These are phyloP conservation scores for Eutypa lata DNA, from an alignment of 2,329 filamentous ascomycete species.

Conservation along the genomic window DNA sequence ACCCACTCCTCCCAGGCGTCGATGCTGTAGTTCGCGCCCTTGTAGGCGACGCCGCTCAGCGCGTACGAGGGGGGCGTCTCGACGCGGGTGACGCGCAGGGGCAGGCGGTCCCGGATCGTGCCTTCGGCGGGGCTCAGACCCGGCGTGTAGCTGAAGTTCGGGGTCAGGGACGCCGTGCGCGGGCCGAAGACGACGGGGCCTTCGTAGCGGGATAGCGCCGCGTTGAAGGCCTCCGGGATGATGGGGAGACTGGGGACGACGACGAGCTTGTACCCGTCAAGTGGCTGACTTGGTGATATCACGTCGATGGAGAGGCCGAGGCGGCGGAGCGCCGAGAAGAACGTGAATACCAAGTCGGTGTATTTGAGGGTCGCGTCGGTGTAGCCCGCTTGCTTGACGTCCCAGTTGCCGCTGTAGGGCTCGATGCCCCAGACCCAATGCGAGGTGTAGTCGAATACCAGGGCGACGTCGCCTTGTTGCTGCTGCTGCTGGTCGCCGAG, in stretches of 20 bases:
- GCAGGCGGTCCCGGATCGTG: slow-evolving; percentile 13
- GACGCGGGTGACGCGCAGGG: slow-evolving; percentile 20
- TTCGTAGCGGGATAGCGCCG: slow-evolving; percentile 8
- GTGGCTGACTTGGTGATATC: slow-evolving; percentile 13
- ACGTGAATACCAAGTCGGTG: slow-evolving; percentile 14
- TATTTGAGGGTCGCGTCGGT: slow-evolving; percentile 11
- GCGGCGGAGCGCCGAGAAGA: slow-evolving; percentile 18
- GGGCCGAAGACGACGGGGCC: slow-evolving; percentile 18
- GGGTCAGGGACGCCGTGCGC: slow-evolving; percentile 14
- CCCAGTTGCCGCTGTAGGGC: slow-evolving; percentile 20
- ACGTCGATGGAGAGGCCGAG: slow-evolving; percentile 20
- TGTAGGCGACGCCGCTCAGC: slow-evolving; percentile 13
- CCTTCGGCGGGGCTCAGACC: slow-evolving; percentile 16
- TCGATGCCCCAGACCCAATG: slow-evolving; percentile 18
- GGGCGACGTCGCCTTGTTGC: slow-evolving; percentile 13
- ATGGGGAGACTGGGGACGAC: slow-evolving; percentile 19
- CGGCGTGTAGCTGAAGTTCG: slow-evolving; percentile 12
- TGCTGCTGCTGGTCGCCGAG: slow-evolving; percentile 2
- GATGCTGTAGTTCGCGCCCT: slow-evolving; percentile 15
- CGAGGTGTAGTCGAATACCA: slow-evolving; percentile 19
- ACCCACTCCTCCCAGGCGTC: slow-evolving; percentile 18
- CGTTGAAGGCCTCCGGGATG: slow-evolving; percentile 12
- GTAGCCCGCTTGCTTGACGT: slow-evolving; percentile 13
- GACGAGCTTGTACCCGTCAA: slow-evolving; percentile 18
- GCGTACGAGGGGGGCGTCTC: slow-evolving; percentile 19